Evolutionary conservation across 257 asterid genomes (phyloP), one percentile per base, ranked within the genome.

Genomic region (Nemophila menziesii): DNA sequence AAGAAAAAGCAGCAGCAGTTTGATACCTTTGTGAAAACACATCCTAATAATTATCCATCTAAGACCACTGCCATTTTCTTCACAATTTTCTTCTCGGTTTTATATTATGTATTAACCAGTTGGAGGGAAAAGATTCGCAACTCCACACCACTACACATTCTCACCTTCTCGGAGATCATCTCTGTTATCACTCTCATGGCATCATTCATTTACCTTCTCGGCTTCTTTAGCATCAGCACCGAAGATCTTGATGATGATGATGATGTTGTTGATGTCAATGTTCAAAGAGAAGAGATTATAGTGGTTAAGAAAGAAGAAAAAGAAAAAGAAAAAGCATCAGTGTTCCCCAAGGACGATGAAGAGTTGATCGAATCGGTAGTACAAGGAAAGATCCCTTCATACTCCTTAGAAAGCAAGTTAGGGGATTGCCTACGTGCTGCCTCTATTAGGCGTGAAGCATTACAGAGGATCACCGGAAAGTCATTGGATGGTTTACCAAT

Each of bases 361-460:
- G 65, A 52, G 36, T 56, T 67, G 13, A 38, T 61, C n/a, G 9
- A 61, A 46, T 56, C 69, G 15, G 73, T 67, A 20, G 69, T 61
- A 34, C 60, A 55, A 48, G 69, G 69, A 0, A 60, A 52, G 14
- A 61, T 23, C 44, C 73, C 73, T 8, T 67, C 69, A 0, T 68
- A 68, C 26, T 39, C 71, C 21, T 67, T 68, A 3, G 75, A 68
- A 52, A 45, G 67, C n/a, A 68, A 57, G 58, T 56, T 63, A 0
- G 75, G 71, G 0, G 75, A 68, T 21, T 63, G 71, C 40, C 49
- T 5, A 29, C 64, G 71, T 4, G 75, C 75, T 0, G 75, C 71
- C 3, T 46, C 70, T 37, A 58, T 68, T 34, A 63, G 75, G 29
- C 70, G 75, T 2, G 67, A 68, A 52, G 75, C 75, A 8, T 16